phyloP scores from a whole-genome alignment of 768 basidiomycete species.

The Infundibulicybe gibba region DNA sequence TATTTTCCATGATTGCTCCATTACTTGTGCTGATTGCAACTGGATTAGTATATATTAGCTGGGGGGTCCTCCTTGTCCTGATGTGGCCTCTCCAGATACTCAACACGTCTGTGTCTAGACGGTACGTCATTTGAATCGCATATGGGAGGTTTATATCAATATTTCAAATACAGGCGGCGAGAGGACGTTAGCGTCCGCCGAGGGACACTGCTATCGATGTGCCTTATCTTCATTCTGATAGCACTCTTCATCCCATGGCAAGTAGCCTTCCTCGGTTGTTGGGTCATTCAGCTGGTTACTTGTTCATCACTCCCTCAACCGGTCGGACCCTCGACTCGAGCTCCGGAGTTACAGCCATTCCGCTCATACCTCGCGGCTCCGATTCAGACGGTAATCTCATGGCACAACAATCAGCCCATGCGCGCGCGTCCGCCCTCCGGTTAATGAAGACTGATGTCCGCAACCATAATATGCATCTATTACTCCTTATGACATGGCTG shows the following conservation, averaged over 20 bases:
- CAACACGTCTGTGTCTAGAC: slow-evolving; percentile 23
- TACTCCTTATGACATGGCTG: slow-evolving; percentile 78
- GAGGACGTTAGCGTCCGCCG: slow-evolving; percentile 36
- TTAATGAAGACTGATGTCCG: slow-evolving; percentile 13
- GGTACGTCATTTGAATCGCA: slow-evolving; percentile 24
- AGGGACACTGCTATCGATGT: slow-evolving; percentile 55
- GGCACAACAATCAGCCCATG: no score
- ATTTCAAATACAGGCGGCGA: slow-evolving; percentile 17
- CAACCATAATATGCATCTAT: slow-evolving; percentile 54
- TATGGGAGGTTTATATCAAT: slow-evolving; percentile 30
- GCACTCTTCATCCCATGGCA: slow-evolving; percentile 87
- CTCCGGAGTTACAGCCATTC: slow-evolving; percentile 18
- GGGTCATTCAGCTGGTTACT: slow-evolving; percentile 72
- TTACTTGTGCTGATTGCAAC: slow-evolving; percentile 54
- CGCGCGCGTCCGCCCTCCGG: no score
- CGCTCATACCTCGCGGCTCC: slow-evolving; percentile 10
- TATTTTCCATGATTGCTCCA: slow-evolving; percentile 51
- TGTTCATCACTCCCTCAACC: slow-evolving; percentile 38
- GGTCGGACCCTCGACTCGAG: slow-evolving; percentile 7
- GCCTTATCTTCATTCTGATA: slow-evolving; percentile 59
- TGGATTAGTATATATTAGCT: slow-evolving; percentile 61
- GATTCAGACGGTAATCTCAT: background rate
- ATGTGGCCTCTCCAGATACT: slow-evolving; percentile 42
- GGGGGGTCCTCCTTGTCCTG: slow-evolving; percentile 47
- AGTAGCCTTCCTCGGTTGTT: slow-evolving; percentile 82